Evolutionary conservation across 495 filamentous ascomycete genomes (phyloP).

Genomic region (Neurospora terricola): DNA sequence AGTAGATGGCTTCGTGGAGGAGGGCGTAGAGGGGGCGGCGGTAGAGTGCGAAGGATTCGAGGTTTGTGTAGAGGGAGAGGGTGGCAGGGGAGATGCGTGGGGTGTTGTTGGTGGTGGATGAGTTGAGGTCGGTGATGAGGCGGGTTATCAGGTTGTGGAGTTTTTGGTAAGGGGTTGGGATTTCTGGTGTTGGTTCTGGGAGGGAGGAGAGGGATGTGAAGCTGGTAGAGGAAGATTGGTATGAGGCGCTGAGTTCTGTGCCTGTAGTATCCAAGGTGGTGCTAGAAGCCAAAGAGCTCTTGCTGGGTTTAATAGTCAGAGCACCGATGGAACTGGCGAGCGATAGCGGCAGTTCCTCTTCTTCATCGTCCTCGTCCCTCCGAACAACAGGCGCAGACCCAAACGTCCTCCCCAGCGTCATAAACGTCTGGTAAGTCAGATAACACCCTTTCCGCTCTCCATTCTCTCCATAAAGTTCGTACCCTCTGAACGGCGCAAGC

Average conservation of each 20-base stretch:
- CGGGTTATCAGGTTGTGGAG: not conserved
- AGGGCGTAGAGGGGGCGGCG: conserved; percentile 16
- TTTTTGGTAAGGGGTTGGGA: not conserved
- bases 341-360: conserved; percentile 54
- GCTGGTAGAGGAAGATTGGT: not conserved
- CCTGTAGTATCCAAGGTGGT: not conserved
- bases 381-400: conserved; percentile 33
- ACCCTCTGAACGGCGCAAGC: conserved; percentile 23
- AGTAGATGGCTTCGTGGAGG: conserved; percentile 21
- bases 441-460: not conserved
- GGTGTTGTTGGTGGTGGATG: conserved; percentile 3
- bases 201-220: not conserved
- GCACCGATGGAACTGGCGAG: conserved; percentile 39
- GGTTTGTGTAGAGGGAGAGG: not conserved
- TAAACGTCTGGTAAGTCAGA: conserved; percentile 58
- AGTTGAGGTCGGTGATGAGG: not conserved
- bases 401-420: conserved; percentile 66
- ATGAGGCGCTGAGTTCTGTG: not conserved
- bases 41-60: conserved; percentile 9
- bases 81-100: conserved; percentile 5
- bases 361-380: conserved; percentile 46
- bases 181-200: not conserved
- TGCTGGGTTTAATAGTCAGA: not conserved
- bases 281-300: not conserved
- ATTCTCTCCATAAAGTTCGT: not conserved